Percentiles rank a stretch among this genome's conserved stretches.
Conservation (phyloP, 352 stramenopile genomes). For the Phytophthora citricola region DNA sequence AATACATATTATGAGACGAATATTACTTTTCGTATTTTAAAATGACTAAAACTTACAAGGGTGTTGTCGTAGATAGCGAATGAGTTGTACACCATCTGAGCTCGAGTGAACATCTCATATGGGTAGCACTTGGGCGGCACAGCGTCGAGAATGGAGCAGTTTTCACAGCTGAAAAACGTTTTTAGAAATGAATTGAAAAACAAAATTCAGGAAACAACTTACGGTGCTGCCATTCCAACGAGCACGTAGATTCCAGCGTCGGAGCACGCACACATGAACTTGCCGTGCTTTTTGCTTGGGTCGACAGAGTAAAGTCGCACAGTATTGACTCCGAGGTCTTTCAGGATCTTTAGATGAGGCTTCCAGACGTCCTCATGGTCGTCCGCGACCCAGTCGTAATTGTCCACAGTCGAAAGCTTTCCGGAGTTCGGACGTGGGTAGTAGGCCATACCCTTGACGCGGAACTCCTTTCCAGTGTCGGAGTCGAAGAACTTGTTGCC, state of each 20-base stretch:
- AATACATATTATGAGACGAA: no score
- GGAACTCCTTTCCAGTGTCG: constrained; percentile 63
- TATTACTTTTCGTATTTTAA: no score
- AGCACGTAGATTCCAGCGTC: constrained; percentile 81
- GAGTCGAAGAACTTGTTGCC: constrained; percentile 91
- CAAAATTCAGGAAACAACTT: background rate
- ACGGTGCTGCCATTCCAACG: constrained; percentile 64
- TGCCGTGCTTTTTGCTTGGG: constrained; percentile 66
- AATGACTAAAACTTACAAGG: constrained; percentile 7
- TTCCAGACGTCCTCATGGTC: constrained; percentile 64
- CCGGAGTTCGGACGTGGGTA: constrained; percentile 71
- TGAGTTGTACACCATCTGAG: constrained; percentile 70
- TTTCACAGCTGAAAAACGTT: constrained; percentile 40
- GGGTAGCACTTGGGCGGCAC: constrained; percentile 60
- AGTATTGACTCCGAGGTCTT: constrained; percentile 68
- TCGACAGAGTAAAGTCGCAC: constrained; percentile 74
- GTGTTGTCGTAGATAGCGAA: constrained; percentile 82
- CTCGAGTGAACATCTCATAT: constrained; percentile 54
- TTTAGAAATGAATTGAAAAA: background rate
- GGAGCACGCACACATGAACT: constrained; percentile 80
- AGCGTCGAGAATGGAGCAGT: constrained; percentile 56
- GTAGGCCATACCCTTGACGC: constrained; percentile 75
- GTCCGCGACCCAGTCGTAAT: constrained; percentile 74
- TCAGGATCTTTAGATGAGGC: constrained; percentile 56
- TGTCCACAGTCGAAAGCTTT: constrained; percentile 52